These are phyloP conservation scores for Cadophora luteo-olivacea DNA, from an alignment of 2,329 filamentous ascomycete genomes.

Conservation along the genomic window DNA sequence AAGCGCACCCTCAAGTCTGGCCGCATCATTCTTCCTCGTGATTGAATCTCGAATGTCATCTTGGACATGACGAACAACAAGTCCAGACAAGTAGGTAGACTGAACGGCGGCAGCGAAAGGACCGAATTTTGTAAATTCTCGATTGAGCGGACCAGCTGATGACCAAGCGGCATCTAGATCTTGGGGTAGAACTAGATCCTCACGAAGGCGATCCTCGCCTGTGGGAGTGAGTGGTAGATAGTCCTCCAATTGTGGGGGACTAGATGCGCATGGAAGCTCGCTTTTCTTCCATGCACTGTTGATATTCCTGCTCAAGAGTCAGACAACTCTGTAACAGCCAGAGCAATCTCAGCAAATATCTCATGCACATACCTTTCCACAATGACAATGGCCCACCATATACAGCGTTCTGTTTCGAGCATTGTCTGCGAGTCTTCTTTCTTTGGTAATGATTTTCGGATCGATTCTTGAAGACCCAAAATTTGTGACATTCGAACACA, in stretches of 20 bases:
- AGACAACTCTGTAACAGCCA: neutral
- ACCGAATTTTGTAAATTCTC: conserved; percentile 24
- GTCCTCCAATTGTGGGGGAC: conserved; percentile 24
- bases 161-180: conserved; percentile 13
- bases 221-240: conserved; percentile 22
- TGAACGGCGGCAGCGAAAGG: conserved; percentile 29
- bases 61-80: conserved; percentile 26
- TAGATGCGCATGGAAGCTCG: conserved; percentile 29
- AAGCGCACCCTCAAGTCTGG: conserved; percentile 25
- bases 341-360: neutral
- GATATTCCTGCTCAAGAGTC: conserved; percentile 23
- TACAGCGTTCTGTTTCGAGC: conserved; percentile 24
- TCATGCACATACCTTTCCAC: conserved; percentile 28
- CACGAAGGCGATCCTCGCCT: conserved; percentile 14
- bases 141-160: neutral
- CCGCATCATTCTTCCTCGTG: conserved; percentile 18
- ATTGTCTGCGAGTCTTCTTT: neutral
- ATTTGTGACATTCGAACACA: conserved; percentile 33
- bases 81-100: conserved; percentile 25
- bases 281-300: conserved; percentile 24
- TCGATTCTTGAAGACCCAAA: conserved; percentile 24
- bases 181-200: conserved; percentile 30
- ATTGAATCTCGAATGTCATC: conserved; percentile 6
- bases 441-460: conserved; percentile 6
- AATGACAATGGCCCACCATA: conserved; percentile 34